Base-by-base conservation (phyloP, 257 asterid species). In the Leptodermis oblonga region DNA sequence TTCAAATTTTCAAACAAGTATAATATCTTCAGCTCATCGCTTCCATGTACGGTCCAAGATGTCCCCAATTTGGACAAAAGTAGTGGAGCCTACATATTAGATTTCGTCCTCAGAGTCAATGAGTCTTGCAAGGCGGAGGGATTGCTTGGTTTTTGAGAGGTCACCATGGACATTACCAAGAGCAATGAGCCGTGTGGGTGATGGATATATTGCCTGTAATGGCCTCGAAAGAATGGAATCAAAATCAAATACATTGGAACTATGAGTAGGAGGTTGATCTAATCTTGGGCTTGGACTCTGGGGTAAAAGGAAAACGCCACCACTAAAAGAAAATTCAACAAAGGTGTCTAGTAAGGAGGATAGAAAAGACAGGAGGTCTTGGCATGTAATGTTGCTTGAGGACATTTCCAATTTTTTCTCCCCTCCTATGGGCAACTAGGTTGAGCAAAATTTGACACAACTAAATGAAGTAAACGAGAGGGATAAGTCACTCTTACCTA, bases 141-240 rank as follows among this genome's bases (percentile, higher is more conserved):
- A 88, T 71, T 81, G 75, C 72, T 88, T 93, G 70, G 96, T 68
- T 83, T 93, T 93, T 62, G 69, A 67, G 26, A 93, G 89, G 86
- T 93, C 99, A 15, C 99, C 99, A 78, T 93, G 99, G 79, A 90
- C 77, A 82, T 93, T 97, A 9, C 99, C 99, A 61, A 93, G 68
- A 55, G 97, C 96, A 20, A 93, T 69, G 59, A 93, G 90, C 74
- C 96, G 96, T 36, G 79, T 58, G 15, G 96, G 95, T 60, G 88
- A 78, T 7, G 91, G 79, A 70, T 81, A 88, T 12, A 81, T 75
- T 4, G 99, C 90, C 48, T 74, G 87, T 68, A 85, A 49, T 6
- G 83, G 72, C 52, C 73, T 26, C 11, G 76, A 62, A 1, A 6
- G 1, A 20, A 6, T 55, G 23, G 64, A 66, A 8, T 56, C 25